These are phyloP conservation scores for Epichloe elymi DNA, from an alignment of 2,329 filamentous ascomycete species.

Conservation along the genomic window DNA sequence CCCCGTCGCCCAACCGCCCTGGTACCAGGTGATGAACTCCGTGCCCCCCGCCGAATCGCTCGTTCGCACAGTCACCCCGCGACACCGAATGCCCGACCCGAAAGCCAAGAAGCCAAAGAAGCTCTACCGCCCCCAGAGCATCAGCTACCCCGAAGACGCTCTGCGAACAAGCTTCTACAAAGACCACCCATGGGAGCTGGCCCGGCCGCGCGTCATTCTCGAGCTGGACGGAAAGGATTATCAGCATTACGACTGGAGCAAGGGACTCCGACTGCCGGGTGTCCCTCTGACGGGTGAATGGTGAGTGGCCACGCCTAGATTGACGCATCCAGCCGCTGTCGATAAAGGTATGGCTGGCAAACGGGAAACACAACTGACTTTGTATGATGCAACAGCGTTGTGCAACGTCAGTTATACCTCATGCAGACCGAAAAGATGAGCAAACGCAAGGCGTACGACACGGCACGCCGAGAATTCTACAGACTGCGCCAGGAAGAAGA, in stretches of 20 bases:
- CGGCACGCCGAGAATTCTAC: constrained; percentile 84
- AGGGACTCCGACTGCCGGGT: constrained; percentile 56
- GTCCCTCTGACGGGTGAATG: constrained; percentile 74
- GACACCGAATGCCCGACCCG: constrained; percentile 27
- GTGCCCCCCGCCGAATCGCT: constrained; percentile 49
- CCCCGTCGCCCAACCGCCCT: constrained; percentile 26
- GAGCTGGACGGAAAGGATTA: constrained; percentile 78
- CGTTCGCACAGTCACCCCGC: constrained; percentile 37
- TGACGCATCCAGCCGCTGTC: not conserved
- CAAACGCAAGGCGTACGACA: constrained; percentile 66
- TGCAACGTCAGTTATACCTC: constrained; percentile 82
- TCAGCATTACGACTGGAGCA: constrained; percentile 67
- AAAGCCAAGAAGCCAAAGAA: constrained; percentile 47
- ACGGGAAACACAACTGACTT: not conserved
- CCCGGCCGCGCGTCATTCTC: constrained; percentile 70
- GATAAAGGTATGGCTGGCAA: no score
- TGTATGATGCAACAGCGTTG: constrained; percentile 46
- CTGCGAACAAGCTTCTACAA: constrained; percentile 73
- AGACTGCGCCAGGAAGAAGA: constrained; percentile 68
- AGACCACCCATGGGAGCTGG: constrained; percentile 96
- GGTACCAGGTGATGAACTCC: constrained; percentile 37
- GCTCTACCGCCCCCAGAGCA: constrained; percentile 66
- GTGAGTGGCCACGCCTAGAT: constrained; percentile 28
- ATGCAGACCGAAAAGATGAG: constrained; percentile 52
- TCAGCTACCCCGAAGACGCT: constrained; percentile 72